Conservation (phyloP, 208 protist species). For the Angomonas ambiguus region DNA sequence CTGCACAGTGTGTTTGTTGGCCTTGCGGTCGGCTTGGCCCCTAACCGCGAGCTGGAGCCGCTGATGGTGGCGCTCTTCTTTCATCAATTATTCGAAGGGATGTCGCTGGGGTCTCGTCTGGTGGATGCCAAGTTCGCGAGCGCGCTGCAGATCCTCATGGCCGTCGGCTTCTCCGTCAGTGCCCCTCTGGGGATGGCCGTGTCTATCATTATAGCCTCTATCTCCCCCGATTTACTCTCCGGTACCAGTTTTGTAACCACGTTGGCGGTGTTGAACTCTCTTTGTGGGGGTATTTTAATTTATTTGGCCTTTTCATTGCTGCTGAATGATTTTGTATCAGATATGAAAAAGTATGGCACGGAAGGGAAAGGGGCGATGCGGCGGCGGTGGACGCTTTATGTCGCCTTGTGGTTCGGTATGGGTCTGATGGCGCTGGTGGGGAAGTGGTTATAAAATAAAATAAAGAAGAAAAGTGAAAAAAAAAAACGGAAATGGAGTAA, state of each 20-base stretch:
- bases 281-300: constrained; percentile 46
- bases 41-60: constrained; percentile 21
- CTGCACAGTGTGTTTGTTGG: constrained; percentile 52
- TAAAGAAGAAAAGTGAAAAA: not conserved
- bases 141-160: constrained; percentile 17
- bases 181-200: constrained; percentile 23
- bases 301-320: constrained; percentile 50
- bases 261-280: constrained; percentile 22
- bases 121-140: constrained; percentile 28
- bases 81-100: constrained; percentile 50
- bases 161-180: constrained; percentile 25
- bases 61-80: constrained; percentile 38
- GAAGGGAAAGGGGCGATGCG: not conserved
- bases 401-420: constrained; percentile 6
- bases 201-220: constrained; percentile 13
- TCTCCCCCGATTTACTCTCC: constrained; percentile 12
- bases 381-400: not conserved
- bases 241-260: constrained; percentile 20
- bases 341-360: constrained; percentile 15
- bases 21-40: constrained; percentile 26
- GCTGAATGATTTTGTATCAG: constrained; percentile 33
- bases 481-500: not conserved
- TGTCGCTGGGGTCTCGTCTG: constrained; percentile 33
- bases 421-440: constrained; percentile 7
- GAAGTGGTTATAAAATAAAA: constrained; percentile 2